Evolutionary conservation across 441 rosid species (phyloP).

Genomic region (Jatropha podagrica): DNA sequence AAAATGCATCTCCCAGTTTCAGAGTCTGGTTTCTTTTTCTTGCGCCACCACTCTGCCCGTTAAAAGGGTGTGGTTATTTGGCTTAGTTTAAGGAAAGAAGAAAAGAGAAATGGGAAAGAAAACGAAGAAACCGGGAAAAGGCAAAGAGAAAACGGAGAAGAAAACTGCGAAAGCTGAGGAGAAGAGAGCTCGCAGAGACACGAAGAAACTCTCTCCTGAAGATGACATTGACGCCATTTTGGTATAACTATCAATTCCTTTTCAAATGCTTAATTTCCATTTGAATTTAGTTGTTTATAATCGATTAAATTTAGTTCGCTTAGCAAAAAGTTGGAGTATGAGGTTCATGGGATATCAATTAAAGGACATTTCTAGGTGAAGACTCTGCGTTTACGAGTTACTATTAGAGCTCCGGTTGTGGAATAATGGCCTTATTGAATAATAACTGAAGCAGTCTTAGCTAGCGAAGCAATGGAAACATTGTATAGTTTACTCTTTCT

Average conservation of each 20-base stretch:
- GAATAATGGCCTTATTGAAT: background rate
- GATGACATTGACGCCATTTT: constrained; percentile 95
- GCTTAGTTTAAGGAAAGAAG: constrained; percentile 5
- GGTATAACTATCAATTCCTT: constrained; percentile 32
- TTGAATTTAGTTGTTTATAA: background rate
- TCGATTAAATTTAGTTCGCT: background rate
- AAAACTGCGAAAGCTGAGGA: constrained; percentile 90
- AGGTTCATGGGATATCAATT: background rate
- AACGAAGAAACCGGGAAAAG: constrained; percentile 87
- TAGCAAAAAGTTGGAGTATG: background rate
- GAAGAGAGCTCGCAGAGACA: constrained; percentile 79
- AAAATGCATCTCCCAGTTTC: background rate
- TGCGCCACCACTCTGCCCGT: background rate
- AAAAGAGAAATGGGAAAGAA: constrained; percentile 70
- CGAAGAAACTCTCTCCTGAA: constrained; percentile 84
- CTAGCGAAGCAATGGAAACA: background rate
- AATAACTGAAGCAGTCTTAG: background rate
- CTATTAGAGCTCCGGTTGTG: background rate
- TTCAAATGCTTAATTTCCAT: background rate
- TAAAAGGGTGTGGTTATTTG: background rate
- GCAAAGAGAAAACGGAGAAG: constrained; percentile 85
- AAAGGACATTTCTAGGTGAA: background rate
- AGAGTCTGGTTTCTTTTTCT: background rate
- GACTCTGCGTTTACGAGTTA: background rate
- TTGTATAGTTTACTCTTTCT: background rate